Percentiles rank a stretch among this genome's conserved stretches.
Evolutionary conservation across 139 green algal species (phyloP).

Genomic region (Chlamydomonas schloesseri): DNA sequence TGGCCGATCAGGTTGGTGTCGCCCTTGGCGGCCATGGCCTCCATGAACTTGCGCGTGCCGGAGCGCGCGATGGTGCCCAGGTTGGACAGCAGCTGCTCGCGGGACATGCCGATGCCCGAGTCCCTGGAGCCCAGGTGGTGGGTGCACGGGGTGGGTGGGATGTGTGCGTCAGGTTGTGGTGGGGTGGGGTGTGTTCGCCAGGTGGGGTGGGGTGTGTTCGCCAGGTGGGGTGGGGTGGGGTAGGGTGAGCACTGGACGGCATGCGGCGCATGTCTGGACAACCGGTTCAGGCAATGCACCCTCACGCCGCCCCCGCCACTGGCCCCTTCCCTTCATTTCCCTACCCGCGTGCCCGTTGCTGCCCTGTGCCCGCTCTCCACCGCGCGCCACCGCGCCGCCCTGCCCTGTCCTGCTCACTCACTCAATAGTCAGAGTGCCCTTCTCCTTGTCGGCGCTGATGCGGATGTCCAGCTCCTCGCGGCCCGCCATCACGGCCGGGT

Average conservation of each 20-base stretch:
- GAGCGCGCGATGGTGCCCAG: slow-evolving; percentile 97
- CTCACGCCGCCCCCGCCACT: no score
- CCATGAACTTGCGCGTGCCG: slow-evolving; percentile 98
- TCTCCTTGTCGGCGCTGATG: slow-evolving; percentile 88
- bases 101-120: slow-evolving; percentile 96
- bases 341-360: no score
- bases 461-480: slow-evolving; percentile 90
- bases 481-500: slow-evolving; percentile 70
- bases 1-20: slow-evolving; percentile 95
- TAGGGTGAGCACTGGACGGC: no score
- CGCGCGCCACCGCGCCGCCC: no score
- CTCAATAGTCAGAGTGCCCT: slow-evolving; percentile 93
- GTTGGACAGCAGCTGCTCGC: slow-evolving; percentile 90
- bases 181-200: neutral
- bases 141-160: neutral
- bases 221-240: neutral
- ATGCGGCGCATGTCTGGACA: no score
- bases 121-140: slow-evolving; percentile 65
- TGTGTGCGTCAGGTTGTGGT: neutral
- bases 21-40: slow-evolving; percentile 82
- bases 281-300: no score
- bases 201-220: neutral
- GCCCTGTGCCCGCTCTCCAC: no score
- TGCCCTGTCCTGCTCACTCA: slow-evolving; percentile 53
- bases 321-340: no score